A percentile compares a stretch with the other conserved stretches of the same genome.
phyloP scores from a whole-genome alignment of 225 moss, liverwort and hornwort species.

The Anthoceros angustus region DNA sequence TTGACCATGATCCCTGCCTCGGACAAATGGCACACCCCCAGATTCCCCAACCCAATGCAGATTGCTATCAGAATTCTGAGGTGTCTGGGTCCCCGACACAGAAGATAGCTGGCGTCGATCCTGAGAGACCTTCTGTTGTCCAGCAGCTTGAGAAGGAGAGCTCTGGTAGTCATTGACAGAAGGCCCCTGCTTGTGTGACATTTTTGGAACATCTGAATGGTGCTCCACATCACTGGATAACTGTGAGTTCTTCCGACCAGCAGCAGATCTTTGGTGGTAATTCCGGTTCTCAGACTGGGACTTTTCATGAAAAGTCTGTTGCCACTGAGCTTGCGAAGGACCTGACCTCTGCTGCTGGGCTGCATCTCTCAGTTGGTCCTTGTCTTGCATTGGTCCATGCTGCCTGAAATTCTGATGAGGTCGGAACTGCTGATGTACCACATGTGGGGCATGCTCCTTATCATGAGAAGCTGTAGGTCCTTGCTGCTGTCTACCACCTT shows the following conservation, averaged over 20 bases:
- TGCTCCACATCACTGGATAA: constrained; percentile 14
- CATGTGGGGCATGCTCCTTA: not conserved
- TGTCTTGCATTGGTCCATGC: not conserved
- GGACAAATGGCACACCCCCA: constrained; percentile 32
- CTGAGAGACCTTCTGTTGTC: constrained; percentile 15
- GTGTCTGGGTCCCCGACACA: constrained; percentile 23
- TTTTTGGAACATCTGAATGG: constrained; percentile 9
- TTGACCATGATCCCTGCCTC: constrained; percentile 57
- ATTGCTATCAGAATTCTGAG: constrained; percentile 27
- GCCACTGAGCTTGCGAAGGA: not conserved
- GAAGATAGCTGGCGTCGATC: constrained; percentile 17
- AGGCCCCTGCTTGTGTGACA: constrained; percentile 9
- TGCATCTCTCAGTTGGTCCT: not conserved
- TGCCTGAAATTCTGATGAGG: not conserved
- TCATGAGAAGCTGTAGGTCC: not conserved
- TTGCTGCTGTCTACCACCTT: not conserved
- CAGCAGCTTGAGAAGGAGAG: not conserved
- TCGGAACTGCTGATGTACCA: not conserved
- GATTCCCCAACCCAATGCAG: constrained; percentile 43
- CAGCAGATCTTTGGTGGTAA: not conserved
- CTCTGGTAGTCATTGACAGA: constrained; percentile 12
- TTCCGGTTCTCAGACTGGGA: not conserved
- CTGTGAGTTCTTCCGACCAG: not conserved
- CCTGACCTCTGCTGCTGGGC: not conserved
- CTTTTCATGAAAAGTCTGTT: not conserved